Evolutionary conservation across 2,329 filamentous ascomycete species (phyloP), one percentile per base, ranked within the genome.

Genomic region (Aspergillus ruber): DNA sequence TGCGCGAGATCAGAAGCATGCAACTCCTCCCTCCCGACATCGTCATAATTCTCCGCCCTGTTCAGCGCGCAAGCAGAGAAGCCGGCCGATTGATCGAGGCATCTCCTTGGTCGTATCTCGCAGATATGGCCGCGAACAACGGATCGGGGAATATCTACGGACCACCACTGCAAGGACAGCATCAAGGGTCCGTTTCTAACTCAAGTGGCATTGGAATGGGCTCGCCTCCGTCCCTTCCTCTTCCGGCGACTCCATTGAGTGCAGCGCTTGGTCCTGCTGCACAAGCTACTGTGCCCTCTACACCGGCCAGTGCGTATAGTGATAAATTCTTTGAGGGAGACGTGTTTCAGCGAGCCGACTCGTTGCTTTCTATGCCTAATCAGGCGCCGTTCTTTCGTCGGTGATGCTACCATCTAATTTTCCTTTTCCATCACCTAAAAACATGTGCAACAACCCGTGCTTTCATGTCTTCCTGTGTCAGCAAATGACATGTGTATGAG

Each of bases 211-310:
- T 57, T 43, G 54, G 60, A 42, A 53, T 59, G 44, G 59, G 56
- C 45, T 54, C 61, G n/a, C 57, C 53, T 49, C 52, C 63, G 49
- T 66, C 68, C 21, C 72, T 78, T 8, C 75, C 79, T 9, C 71
- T 90, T 33, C 90, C 90, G 7, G 89, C 93, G 60, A 96, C 90
- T 1, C 90, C 91, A 6, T 79, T 95, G 52, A 93, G 88, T 58
- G 90, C 90, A 13, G 90, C 90, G 1, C 76, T 96, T 4, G 91
- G 90, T 0, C 89, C 90, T 5, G 90, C 90, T 17, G 88, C 90
- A 46, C 90, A 95, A 68, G 90, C 90, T 1, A 96, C 89, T 0
- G 84, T 95, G 9, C 86, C 88, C 3, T 87, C 80, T 2, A 73
- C 72, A 0, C 72, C 71, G 5, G 71, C 70, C n/a, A 74, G 66